Evolutionary conservation across 177 flowering plant species (phyloP).

Genomic region (Vitis hybrid): DNA sequence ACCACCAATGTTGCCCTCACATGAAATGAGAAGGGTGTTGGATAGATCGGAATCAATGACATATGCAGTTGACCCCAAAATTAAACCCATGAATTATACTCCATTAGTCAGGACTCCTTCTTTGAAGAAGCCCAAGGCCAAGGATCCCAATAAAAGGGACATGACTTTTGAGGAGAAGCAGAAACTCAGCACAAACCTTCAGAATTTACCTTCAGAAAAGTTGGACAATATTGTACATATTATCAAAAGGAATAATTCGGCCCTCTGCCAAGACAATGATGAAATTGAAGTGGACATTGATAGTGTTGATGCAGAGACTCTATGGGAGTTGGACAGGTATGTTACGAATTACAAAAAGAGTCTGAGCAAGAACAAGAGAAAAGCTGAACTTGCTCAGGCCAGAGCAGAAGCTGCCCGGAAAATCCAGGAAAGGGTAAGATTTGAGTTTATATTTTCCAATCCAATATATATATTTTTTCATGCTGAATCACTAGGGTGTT

Average conservation of each 20-base stretch:
- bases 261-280: conserved; percentile 71
- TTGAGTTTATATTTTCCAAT: not conserved
- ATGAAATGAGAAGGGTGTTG: conserved; percentile 46
- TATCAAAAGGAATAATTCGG: conserved; percentile 75
- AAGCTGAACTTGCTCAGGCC: conserved; percentile 66
- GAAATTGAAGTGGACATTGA: conserved; percentile 95
- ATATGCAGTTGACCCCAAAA: conserved; percentile 32
- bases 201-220: conserved; percentile 82
- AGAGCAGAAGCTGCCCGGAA: conserved; percentile 36
- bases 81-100: conserved; percentile 28
- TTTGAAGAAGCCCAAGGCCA: conserved; percentile 67
- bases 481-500: not conserved
- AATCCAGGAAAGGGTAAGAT: conserved; percentile 38
- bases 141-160: conserved; percentile 37
- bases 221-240: conserved; percentile 84
- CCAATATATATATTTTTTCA: not conserved
- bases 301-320: conserved; percentile 86
- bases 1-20: conserved; percentile 26
- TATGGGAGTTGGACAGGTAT: conserved; percentile 97
- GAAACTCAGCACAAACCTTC: conserved; percentile 68
- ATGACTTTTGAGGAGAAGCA: conserved; percentile 87
- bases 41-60: conserved; percentile 66
- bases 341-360: conserved; percentile 82
- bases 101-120: conserved; percentile 55
- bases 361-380: conserved; percentile 75